Conservation (phyloP, 768 basidiomycete species). For the Lentinula edodes region DNA sequence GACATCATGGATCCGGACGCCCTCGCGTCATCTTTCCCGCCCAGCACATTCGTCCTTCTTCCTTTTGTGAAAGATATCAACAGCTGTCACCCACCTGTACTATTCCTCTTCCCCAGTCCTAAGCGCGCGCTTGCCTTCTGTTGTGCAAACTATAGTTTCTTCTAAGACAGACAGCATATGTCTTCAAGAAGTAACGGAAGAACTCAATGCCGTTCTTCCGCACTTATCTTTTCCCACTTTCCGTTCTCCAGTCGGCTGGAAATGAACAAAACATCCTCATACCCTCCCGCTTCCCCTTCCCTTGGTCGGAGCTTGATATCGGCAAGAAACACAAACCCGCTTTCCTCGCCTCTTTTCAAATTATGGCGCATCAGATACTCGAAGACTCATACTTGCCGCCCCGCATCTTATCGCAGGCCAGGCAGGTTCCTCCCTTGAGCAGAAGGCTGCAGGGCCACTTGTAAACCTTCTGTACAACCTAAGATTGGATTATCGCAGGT, state of each 20-base stretch:
- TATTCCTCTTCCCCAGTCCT: too few species aligned
- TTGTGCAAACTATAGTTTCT: too few species aligned
- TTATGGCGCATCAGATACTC: not conserved
- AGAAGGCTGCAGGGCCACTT: constrained; percentile 12
- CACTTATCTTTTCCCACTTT: too few species aligned
- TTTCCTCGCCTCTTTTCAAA: constrained; percentile 6
- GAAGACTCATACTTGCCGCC: constrained; percentile 10
- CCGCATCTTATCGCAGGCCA: constrained; percentile 13
- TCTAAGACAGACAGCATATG: too few species aligned
- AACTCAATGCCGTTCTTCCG: too few species aligned
- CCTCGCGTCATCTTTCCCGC: too few species aligned
- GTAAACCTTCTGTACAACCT: constrained; percentile 5
- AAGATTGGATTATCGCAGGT: constrained; percentile 13
- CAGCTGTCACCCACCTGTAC: too few species aligned
- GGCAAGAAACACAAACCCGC: constrained; percentile 14
- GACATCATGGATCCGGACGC: too few species aligned
- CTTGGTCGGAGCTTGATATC: constrained; percentile 8
- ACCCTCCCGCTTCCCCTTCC: constrained; percentile 11
- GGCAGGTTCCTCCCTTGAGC: constrained; percentile 1
- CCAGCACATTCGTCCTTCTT: too few species aligned
- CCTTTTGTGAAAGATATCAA: too few species aligned
- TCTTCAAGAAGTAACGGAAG: too few species aligned
- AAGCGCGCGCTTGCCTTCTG: too few species aligned
- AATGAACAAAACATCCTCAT: constrained; percentile 14
- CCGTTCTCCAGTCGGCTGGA: not conserved